A percentile compares a stretch with the other conserved stretches of the same genome.
phyloP scores from a whole-genome alignment of 352 stramenopile genomes.

The Phytopythium boreale region DNA sequence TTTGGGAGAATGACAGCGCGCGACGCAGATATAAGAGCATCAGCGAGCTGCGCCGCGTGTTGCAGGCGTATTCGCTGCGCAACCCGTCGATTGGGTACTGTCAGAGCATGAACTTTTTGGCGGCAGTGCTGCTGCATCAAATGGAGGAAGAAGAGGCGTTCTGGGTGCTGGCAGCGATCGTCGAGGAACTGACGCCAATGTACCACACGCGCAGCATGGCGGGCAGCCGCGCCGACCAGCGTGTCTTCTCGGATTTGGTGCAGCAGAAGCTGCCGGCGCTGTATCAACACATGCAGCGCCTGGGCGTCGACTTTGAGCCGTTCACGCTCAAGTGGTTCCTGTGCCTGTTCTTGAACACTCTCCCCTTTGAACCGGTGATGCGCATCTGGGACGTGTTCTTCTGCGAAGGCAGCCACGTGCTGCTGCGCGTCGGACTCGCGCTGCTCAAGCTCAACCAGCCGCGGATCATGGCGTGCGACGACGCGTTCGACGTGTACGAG shows the following conservation, averaged over 20 bases:
- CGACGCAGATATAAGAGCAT: constrained; percentile 33
- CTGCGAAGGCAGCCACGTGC: constrained; percentile 85
- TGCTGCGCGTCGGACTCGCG: constrained; percentile 80
- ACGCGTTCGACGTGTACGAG: constrained; percentile 80
- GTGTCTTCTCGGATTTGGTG: constrained; percentile 84
- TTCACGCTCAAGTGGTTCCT: constrained; percentile 93
- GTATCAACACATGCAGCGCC: constrained; percentile 55
- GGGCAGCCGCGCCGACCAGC: constrained; percentile 86
- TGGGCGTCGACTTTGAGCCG: constrained; percentile 83
- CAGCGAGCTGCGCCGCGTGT: constrained; percentile 66
- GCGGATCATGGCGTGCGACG: constrained; percentile 67
- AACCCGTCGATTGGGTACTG: constrained; percentile 88
- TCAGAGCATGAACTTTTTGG: constrained; percentile 90
- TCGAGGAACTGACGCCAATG: constrained; percentile 88
- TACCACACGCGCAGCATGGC: constrained; percentile 89
- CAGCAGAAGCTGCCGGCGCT: constrained; percentile 82
- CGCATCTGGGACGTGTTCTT: constrained; percentile 91
- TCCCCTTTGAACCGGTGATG: constrained; percentile 87
- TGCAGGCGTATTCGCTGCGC: constrained; percentile 82
- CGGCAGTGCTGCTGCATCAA: constrained; percentile 71
- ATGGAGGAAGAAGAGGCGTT: constrained; percentile 86
- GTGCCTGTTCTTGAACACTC: constrained; percentile 91
- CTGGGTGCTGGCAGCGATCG: constrained; percentile 81
- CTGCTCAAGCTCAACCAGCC: constrained; percentile 81
- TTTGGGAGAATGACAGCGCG: constrained; percentile 17